A percentile compares a stretch with the other conserved stretches of the same genome.
phyloP scores from a whole-genome alignment of 1,139 yeast species.

The Sugiyamaella xylanicola region DNA sequence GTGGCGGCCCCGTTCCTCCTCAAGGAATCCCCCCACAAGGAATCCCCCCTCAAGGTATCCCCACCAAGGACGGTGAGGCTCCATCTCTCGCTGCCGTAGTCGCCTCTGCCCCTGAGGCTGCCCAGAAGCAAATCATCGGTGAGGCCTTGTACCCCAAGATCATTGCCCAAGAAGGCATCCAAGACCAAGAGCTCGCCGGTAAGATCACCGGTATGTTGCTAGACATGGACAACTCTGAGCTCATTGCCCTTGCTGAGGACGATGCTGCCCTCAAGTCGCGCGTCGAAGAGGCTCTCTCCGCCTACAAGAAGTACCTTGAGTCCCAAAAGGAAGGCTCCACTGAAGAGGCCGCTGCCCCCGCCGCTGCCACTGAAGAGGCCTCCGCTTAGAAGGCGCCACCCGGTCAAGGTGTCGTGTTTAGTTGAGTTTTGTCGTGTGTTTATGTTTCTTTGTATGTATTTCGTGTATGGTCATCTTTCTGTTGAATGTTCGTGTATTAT shows the following conservation, averaged over 20 bases:
- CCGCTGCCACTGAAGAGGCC: conserved; percentile 7
- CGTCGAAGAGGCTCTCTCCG: conserved; percentile 92
- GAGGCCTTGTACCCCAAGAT: conserved; percentile 97
- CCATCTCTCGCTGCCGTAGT: conserved; percentile 42
- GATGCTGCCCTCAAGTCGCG: conserved; percentile 88
- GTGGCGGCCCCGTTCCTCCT: conserved; percentile 31
- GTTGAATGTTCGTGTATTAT: conserved; percentile 17
- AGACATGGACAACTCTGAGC: conserved; percentile 92
- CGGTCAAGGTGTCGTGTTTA: neutral
- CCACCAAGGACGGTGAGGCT: conserved; percentile 29
- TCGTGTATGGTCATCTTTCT: conserved; percentile 17
- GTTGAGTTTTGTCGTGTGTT: conserved; percentile 7
- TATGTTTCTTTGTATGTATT: conserved; percentile 13
- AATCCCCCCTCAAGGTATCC: conserved; percentile 17
- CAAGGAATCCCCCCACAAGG: conserved; percentile 25
- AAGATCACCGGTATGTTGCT: conserved; percentile 99
- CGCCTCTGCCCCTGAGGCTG: conserved; percentile 58
- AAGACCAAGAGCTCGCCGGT: conserved; percentile 95
- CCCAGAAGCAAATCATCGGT: conserved; percentile 96
- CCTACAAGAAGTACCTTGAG: conserved; percentile 48
- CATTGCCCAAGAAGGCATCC: conserved; percentile 79
- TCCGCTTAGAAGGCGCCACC: conserved; percentile 12
- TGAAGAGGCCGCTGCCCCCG: conserved; percentile 15
- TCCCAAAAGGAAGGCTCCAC: conserved; percentile 31
- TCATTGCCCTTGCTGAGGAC: conserved; percentile 78